Evolutionary conservation across 768 basidiomycete species (phyloP).

Genomic region (Sarcodon aspratus): DNA sequence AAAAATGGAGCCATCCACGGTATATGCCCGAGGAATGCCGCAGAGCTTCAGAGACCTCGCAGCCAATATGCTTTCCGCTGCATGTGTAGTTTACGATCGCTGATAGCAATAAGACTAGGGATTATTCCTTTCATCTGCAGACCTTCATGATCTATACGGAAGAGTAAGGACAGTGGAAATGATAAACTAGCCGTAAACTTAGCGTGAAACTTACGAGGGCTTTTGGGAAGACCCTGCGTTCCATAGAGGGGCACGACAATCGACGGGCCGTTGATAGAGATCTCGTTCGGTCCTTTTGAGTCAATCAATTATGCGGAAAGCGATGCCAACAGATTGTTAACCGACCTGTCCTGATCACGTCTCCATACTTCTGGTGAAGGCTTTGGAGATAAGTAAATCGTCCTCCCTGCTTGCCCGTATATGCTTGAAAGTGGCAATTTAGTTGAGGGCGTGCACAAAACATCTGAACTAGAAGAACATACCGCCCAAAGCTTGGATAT

Average conservation of each 20-base stretch:
- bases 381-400: slow-evolving; percentile 30
- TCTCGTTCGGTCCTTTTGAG: slow-evolving; percentile 17
- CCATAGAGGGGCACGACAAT: slow-evolving; percentile 10
- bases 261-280: slow-evolving; percentile 9
- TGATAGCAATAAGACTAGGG: background rate
- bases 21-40: background rate
- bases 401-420: too few relatives aligned
- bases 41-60: slow-evolving; percentile 11
- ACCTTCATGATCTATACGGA: too few relatives aligned
- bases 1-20: background rate
- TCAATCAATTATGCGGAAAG: too few relatives aligned
- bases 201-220: slow-evolving; percentile 11
- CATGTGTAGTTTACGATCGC: slow-evolving; percentile 12
- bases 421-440: too few relatives aligned
- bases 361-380: too few relatives aligned
- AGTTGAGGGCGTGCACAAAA: too few relatives aligned
- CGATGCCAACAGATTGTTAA: too few relatives aligned
- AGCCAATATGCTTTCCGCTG: slow-evolving; percentile 18
- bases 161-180: too few relatives aligned
- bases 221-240: slow-evolving; percentile 12
- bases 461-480: too few relatives aligned
- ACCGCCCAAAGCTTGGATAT: slow-evolving; percentile 9
- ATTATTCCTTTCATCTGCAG: background rate
- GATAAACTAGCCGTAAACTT: too few relatives aligned
- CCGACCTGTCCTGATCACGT: slow-evolving; percentile 13